Evolutionary conservation across 1,284 basidiomycete genomes (phyloP), one percentile per base, ranked within the genome.

Genomic region (Cystobasidium sp.): DNA sequence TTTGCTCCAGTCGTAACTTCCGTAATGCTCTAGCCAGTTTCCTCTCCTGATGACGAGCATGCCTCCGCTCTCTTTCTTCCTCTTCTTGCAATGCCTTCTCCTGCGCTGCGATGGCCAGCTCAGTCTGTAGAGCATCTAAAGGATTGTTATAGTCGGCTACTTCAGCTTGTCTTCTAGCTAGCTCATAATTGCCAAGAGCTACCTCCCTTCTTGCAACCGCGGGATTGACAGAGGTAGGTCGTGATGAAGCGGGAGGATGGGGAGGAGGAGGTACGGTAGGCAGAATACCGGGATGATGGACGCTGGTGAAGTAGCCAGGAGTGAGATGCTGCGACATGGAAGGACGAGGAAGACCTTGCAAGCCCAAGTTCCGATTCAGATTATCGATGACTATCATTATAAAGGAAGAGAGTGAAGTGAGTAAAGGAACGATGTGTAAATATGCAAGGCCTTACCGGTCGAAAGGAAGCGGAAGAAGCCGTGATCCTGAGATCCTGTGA

Each of bases 101-200:
- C 49, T 66, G 64, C 31, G 39, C 49, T 46, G 51, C 51, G 9
- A 55, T 53, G 16, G 66, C 66, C 18, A 68, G 39, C 39, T 47
- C 37, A 3, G 66, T 44, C 7, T 58, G 66, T 31, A 37, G 37
- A 20, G 66, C 66, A 20, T 59, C 55, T 12, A 68, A 39, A 24
- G 66, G 66, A 47, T 68, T 68, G 53, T 68, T 56, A 53, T 68
- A 68, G 43, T 68, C 64, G 22, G 64, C 16, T 16, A 53, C 64
- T 39, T 66, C 39, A 16, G 66, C 66, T 20, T 53, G 31, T 18
- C 52, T 8, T 16, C 66, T 49, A n/a, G 47, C 22, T 18, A 68
- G n/a, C 24, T 68, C 66, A 41, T 53, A 59, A 39, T 59, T 68
- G 18, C 52, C 66, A 1, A 59, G 37, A 10, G 44, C 44, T 8